A percentile compares a stretch with the other conserved stretches of the same genome.
Evolutionary conservation across 202 grass and related monocot species (phyloP).

Genomic region (Bolboschoenoplectus hybrid): DNA sequence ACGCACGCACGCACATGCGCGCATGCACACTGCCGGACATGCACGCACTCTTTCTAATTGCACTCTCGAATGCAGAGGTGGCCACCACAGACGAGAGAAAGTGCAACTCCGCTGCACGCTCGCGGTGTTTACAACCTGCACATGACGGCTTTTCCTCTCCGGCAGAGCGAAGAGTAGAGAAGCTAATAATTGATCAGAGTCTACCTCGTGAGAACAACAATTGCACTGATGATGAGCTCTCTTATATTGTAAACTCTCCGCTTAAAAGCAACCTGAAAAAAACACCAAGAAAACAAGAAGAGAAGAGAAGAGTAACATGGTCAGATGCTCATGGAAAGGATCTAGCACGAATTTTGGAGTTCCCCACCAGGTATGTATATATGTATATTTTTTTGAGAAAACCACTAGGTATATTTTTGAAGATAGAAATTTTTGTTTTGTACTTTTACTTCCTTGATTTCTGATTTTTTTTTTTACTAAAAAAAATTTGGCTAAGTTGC

Average conservation of each 20-base stretch:
- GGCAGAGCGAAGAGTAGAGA: not conserved
- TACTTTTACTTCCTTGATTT: too few species aligned
- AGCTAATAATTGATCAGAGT: not conserved
- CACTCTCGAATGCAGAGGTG: conserved; percentile 28
- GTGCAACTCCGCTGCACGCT: conserved; percentile 27
- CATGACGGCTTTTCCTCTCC: not conserved
- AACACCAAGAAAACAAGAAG: conserved; percentile 14
- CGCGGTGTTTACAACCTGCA: conserved; percentile 24
- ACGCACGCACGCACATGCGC: not conserved
- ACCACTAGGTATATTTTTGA: too few species aligned
- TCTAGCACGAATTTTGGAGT: conserved; percentile 45
- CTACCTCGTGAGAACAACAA: not conserved
- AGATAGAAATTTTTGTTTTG: too few species aligned
- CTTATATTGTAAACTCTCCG: not conserved
- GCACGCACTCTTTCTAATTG: not conserved
- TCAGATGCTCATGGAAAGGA: conserved; percentile 48
- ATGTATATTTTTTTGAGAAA: not conserved
- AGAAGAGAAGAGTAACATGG: conserved; percentile 51
- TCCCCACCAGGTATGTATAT: conserved; percentile 40
- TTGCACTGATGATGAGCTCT: not conserved
- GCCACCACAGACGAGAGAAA: conserved; percentile 18
- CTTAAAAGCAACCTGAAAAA: conserved; percentile 56
- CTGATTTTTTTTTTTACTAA: too few species aligned
- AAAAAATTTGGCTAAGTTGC: too few species aligned
- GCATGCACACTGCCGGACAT: not conserved